Evolutionary conservation across 2,329 filamentous ascomycete genomes (phyloP), one percentile per base, ranked within the genome.

Genomic region (Colletotrichum incanum): DNA sequence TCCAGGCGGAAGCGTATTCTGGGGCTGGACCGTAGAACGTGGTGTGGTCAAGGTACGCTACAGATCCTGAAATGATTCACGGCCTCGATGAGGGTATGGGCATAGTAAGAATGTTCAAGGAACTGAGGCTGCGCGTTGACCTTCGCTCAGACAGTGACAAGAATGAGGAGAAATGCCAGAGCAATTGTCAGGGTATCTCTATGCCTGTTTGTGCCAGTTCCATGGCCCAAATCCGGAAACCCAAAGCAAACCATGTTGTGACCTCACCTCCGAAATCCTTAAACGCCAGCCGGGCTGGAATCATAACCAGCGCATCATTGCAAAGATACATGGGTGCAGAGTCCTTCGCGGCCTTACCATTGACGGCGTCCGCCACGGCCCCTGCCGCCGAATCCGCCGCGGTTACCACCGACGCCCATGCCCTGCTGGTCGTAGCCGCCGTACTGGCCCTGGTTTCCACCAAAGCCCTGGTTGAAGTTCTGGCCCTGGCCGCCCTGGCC

Each of bases 361-460:
- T 73, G 71, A 62, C 71, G 71, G 23, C 81, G 77, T 3, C 81
- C 78, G 12, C 81, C 76, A 9, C 79, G 76, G 16, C 83, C 81
- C 28, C 78, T 76, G 37, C 72, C 71, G 1, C 70, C 67, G 28
- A 75, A 75, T 4, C 81, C 79, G 4, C 79, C 77, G 8, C 80
- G 79, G 23, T 80, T 77, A 7, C 81, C 82, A 2, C 81, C 82
- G 2, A 80, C 84, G 3, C 82, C 80, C 85, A 87, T 87, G 62
- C 77, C 80, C 73, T 86, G 84, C 74, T 86, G 84, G 31, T 87
- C 86, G 73, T 86, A 87, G 18, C 78, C 77, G 37, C 85, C 84
- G 64, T 87, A 90, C 72, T 86, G 85, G 45, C 84, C 87, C 75
- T 89, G 87, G 65, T 85, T 86, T 28, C 85, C 86, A 31, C 87